Conservation (phyloP, 441 rosid genomes). For the Bruguiera hainesii region DNA sequence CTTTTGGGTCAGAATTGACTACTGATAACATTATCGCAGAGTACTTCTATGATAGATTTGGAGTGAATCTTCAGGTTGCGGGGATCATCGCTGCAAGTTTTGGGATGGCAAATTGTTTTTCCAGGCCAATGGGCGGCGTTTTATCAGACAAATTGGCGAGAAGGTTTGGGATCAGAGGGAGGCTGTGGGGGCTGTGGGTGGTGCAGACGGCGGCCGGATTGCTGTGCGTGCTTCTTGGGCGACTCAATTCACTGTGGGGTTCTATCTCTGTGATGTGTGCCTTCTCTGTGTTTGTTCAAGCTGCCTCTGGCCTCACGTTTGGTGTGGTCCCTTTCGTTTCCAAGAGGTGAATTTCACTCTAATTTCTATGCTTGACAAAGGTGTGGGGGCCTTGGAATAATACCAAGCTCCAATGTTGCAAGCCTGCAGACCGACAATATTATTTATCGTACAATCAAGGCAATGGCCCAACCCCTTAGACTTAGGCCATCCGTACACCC, state of each 20-base stretch:
- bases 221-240: constrained; percentile 57
- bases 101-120: constrained; percentile 51
- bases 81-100: constrained; percentile 69
- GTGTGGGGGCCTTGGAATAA: no score
- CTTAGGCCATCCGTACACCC: no score
- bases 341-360: constrained; percentile 36
- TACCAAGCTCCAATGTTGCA: no score
- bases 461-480: no score
- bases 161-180: constrained; percentile 66
- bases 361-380: background rate
- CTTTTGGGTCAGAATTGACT: constrained; percentile 73
- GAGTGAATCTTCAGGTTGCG: constrained; percentile 52
- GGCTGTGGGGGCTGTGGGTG: constrained; percentile 73
- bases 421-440: no score
- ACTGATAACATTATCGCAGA: constrained; percentile 63
- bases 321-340: constrained; percentile 87
- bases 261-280: constrained; percentile 55
- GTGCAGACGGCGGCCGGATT: constrained; percentile 65
- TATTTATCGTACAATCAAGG: no score
- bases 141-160: constrained; percentile 51
- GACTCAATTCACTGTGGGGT: constrained; percentile 48
- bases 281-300: constrained; percentile 72
- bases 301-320: constrained; percentile 76
- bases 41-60: constrained; percentile 69
- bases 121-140: constrained; percentile 76